phyloP scores from a whole-genome alignment of 371 early-diverging fungal genomes.

The Mucor indicus region DNA sequence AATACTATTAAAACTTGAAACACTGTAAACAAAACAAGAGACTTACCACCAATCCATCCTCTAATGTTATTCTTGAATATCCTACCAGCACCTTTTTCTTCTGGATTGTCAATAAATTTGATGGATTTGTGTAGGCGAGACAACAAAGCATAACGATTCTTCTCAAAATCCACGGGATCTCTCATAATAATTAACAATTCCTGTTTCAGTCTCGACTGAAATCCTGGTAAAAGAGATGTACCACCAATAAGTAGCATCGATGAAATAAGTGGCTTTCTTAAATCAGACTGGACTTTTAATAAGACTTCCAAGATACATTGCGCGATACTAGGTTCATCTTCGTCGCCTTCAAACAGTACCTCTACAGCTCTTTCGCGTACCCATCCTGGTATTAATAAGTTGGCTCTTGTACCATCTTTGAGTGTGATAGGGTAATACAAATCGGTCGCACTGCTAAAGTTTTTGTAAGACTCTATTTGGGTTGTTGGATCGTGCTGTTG shows the following conservation, averaged over 20 bases:
- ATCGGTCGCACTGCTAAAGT: conserved; percentile 58
- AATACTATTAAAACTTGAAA: too few species aligned
- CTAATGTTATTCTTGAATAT: conserved; percentile 69
- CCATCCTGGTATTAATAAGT: conserved; percentile 80
- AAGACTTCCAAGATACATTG: conserved; percentile 61
- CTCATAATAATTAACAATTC: conserved; percentile 57
- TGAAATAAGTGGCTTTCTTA: conserved; percentile 63
- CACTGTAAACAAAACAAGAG: too few species aligned
- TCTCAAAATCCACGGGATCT: conserved; percentile 36
- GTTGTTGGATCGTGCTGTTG: conserved; percentile 15
- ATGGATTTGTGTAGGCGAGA: conserved; percentile 30
- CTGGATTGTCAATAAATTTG: conserved; percentile 34
- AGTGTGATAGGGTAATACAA: conserved; percentile 47
- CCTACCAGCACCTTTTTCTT: conserved; percentile 45
- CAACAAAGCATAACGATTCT: conserved; percentile 29
- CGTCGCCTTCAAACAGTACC: conserved; percentile 80
- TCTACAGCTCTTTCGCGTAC: conserved; percentile 83
- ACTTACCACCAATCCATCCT: conserved; percentile 74
- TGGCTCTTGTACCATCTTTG: conserved; percentile 48
- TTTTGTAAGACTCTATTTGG: conserved; percentile 49
- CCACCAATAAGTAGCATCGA: conserved; percentile 79
- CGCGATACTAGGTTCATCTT: conserved; percentile 61
- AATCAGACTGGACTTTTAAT: conserved; percentile 69
- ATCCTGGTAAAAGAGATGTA: conserved; percentile 72
- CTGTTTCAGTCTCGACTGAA: conserved; percentile 62